Evolutionary conservation across 2,329 filamentous ascomycete species (phyloP).

Genomic region (Pseudopyricularia cyperi): DNA sequence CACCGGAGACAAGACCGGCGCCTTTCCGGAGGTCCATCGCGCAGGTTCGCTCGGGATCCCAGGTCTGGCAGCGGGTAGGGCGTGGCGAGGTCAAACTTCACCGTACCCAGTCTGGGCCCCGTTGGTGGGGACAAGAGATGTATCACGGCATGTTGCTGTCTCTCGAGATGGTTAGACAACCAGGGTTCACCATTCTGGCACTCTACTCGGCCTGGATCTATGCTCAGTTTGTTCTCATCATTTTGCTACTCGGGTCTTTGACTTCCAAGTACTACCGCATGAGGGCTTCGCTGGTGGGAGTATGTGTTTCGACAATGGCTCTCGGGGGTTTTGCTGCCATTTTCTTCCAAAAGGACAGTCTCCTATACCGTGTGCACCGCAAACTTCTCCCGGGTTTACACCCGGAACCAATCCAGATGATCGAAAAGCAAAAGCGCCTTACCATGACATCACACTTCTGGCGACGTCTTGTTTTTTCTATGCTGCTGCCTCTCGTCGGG

Average conservation of each 20-base stretch:
- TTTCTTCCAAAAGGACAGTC: slow-evolving; percentile 59
- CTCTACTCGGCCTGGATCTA: slow-evolving; percentile 71
- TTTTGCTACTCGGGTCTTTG: slow-evolving; percentile 60
- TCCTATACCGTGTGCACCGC: slow-evolving; percentile 18
- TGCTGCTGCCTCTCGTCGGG: slow-evolving; percentile 52
- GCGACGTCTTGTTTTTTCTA: slow-evolving; percentile 53
- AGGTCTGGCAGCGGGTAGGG: slow-evolving; percentile 45
- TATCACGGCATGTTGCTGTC: slow-evolving; percentile 56
- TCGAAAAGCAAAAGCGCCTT: slow-evolving; percentile 39
- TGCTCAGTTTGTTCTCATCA: slow-evolving; percentile 60
- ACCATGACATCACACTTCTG: slow-evolving; percentile 56
- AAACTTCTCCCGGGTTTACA: not conserved
- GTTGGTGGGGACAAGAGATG: slow-evolving; percentile 67
- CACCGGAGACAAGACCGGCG: slow-evolving; percentile 59
- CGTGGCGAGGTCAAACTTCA: slow-evolving; percentile 69
- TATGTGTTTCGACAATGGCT: slow-evolving; percentile 52
- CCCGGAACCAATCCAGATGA: not conserved
- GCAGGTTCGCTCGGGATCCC: slow-evolving; percentile 42
- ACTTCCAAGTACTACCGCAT: slow-evolving; percentile 55
- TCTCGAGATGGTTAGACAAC: slow-evolving; percentile 58
- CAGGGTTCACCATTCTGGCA: slow-evolving; percentile 59
- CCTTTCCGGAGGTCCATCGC: slow-evolving; percentile 55
- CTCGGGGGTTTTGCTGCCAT: slow-evolving; percentile 57
- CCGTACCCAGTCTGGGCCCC: slow-evolving; percentile 55
- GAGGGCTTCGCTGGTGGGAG: slow-evolving; percentile 50